These are phyloP conservation scores for Didymella lethalis DNA, from an alignment of 2,329 filamentous ascomycete genomes.

Conservation along the genomic window DNA sequence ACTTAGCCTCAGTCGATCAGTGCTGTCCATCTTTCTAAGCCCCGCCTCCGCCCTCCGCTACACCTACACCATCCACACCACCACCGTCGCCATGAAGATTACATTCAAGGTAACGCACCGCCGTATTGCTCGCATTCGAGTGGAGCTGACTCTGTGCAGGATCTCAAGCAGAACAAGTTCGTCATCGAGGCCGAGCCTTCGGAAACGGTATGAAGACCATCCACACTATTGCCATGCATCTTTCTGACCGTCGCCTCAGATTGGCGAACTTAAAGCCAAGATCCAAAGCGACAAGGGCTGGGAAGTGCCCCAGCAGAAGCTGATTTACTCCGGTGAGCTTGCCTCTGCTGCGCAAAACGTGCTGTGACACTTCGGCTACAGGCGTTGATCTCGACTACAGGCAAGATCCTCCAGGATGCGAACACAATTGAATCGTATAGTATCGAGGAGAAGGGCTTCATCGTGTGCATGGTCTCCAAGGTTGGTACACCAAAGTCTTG, in stretches of 20 bases:
- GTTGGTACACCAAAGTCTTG: slow-evolving; percentile 57
- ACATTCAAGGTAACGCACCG: slow-evolving; percentile 68
- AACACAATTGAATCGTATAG: slow-evolving; percentile 96
- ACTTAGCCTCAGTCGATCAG: slow-evolving; percentile 7
- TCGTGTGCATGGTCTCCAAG: slow-evolving; percentile 98
- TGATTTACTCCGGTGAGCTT: slow-evolving; percentile 92
- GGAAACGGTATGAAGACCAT: slow-evolving; percentile 72
- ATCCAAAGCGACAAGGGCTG: slow-evolving; percentile 92
- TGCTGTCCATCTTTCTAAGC: slow-evolving; percentile 31
- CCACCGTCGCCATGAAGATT: slow-evolving; percentile 66
- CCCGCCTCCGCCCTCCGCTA: slow-evolving; percentile 34
- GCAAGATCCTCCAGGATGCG: slow-evolving; percentile 98
- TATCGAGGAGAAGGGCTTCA: slow-evolving; percentile 99
- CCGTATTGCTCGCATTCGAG: slow-evolving; percentile 6
- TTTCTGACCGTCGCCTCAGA: slow-evolving; percentile 60
- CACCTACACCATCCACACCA: slow-evolving; percentile 14
- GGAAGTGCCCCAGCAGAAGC: slow-evolving; percentile 88
- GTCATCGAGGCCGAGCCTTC: slow-evolving; percentile 92
- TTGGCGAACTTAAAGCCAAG: slow-evolving; percentile 90
- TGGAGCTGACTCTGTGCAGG: slow-evolving; percentile 62
- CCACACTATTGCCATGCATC: slow-evolving; percentile 25
- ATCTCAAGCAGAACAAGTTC: slow-evolving; percentile 99
- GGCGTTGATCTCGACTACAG: slow-evolving; percentile 58
- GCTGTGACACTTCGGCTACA: slow-evolving; percentile 27
- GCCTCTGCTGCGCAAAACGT: slow-evolving; percentile 14